Evolutionary conservation across 1,139 yeast species (phyloP).

Genomic region (Ogataea hybrid): DNA sequence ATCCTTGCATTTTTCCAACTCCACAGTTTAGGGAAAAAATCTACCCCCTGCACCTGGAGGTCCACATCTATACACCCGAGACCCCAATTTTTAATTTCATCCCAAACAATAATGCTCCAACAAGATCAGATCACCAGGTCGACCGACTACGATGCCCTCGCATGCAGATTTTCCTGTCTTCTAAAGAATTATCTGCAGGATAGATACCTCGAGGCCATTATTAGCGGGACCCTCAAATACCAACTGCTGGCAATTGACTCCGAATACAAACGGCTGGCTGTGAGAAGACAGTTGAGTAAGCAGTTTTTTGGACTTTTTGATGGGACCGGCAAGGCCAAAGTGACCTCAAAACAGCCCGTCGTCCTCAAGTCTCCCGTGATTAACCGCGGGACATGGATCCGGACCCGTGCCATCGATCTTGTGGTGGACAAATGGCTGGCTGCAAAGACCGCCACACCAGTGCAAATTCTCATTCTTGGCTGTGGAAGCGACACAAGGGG

Average conservation of each 20-base stretch:
- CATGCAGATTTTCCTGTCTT: constrained; percentile 49
- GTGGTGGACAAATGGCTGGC: constrained; percentile 51
- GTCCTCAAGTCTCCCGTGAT: constrained; percentile 69
- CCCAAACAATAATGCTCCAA: not conserved
- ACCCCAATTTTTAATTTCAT: not conserved
- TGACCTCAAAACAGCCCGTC: constrained; percentile 2
- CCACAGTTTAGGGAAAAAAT: not conserved
- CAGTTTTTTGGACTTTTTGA: constrained; percentile 34
- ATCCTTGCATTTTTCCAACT: not conserved
- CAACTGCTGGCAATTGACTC: constrained; percentile 26
- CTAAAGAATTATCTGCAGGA: constrained; percentile 46
- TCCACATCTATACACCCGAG: not conserved
- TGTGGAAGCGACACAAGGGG: constrained; percentile 95
- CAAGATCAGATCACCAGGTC: constrained; percentile 54
- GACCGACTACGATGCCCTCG: constrained; percentile 85
- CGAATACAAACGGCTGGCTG: constrained; percentile 30
- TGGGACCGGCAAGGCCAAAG: not conserved
- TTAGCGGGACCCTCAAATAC: constrained; percentile 36
- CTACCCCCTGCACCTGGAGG: not conserved
- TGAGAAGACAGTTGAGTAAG: constrained; percentile 40
- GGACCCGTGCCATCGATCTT: constrained; percentile 62
- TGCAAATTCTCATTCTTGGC: constrained; percentile 80
- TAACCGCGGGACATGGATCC: constrained; percentile 75
- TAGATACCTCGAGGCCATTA: constrained; percentile 42
- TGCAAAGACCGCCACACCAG: constrained; percentile 27